A percentile compares a stretch with the other conserved stretches of the same genome.
Evolutionary conservation across 345 rosid species (phyloP).

Genomic region (Citrus reticulata): DNA sequence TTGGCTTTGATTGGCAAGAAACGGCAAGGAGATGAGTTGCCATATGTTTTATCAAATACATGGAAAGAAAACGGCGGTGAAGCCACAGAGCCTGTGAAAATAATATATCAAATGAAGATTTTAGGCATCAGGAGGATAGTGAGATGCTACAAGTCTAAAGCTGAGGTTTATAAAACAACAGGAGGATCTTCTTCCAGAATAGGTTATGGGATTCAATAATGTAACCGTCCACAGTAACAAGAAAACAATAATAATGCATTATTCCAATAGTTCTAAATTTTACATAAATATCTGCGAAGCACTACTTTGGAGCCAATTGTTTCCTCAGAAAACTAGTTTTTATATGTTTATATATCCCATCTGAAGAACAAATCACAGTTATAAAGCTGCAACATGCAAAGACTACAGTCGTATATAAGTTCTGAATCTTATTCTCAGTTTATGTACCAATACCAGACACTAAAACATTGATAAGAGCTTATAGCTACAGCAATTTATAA

Average conservation of each 20-base stretch:
- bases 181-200: neutral
- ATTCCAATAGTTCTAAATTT: neutral
- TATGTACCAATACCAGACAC: neutral
- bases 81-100: conserved; percentile 74
- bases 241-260: neutral
- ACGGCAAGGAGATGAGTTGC: conserved; percentile 4
- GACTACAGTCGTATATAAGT: neutral
- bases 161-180: neutral
- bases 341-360: neutral
- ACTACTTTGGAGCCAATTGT: neutral
- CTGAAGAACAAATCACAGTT: neutral
- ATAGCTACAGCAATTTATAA: neutral
- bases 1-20: conserved; percentile 15
- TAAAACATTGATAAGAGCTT: neutral
- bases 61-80: conserved; percentile 75
- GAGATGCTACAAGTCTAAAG: neutral
- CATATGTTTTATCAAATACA: conserved; percentile 47
- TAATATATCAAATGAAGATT: neutral
- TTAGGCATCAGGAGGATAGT: neutral
- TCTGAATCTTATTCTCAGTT: neutral
- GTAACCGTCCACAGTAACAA: neutral
- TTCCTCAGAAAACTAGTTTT: neutral
- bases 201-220: neutral
- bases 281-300: neutral
- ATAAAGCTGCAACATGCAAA: neutral